phyloP scores from a whole-genome alignment of 108 stramenopile genomes.

The Nitzschia sp. region DNA sequence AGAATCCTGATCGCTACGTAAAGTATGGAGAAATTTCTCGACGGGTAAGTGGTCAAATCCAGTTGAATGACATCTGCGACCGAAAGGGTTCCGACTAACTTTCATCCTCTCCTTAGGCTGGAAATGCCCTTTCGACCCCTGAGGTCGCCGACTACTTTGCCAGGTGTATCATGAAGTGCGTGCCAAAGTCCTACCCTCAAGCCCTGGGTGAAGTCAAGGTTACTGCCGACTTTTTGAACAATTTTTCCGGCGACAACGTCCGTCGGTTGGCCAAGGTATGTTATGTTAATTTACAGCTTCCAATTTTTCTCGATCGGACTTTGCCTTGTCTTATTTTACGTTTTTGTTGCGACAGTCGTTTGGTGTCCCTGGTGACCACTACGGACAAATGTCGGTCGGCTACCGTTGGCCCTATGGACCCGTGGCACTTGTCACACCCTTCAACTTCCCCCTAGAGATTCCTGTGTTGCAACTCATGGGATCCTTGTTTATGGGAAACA shows the following conservation, averaged over 20 bases:
- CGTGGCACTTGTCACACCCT: constrained; percentile 93
- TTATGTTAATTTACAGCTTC: too few relatives aligned
- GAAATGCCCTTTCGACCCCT: constrained; percentile 67
- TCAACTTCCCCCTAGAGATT: constrained; percentile 97
- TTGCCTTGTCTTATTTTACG: too few relatives aligned
- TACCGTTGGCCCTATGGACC: constrained; percentile 98
- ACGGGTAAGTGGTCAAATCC: constrained; percentile 48
- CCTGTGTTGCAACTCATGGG: constrained; percentile 97
- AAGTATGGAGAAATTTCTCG: constrained; percentile 85
- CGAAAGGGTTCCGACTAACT: background rate
- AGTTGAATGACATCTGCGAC: background rate
- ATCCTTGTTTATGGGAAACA: constrained; percentile 98
- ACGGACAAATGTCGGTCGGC: constrained; percentile 91
- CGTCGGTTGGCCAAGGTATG: constrained; percentile 84
- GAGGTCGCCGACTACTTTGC: constrained; percentile 92
- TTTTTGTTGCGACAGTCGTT: constrained; percentile 41
- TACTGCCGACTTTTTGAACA: constrained; percentile 85
- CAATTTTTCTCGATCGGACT: too few relatives aligned
- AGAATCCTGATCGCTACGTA: constrained; percentile 92
- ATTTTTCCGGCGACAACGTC: constrained; percentile 93
- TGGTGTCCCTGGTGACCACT: constrained; percentile 94
- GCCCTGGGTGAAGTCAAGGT: constrained; percentile 89
- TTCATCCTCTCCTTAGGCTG: constrained; percentile 45
- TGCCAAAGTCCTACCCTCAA: constrained; percentile 94
- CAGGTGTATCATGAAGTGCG: constrained; percentile 86